Base-by-base conservation (phyloP, 73 alveolate species). In the Paramecium sexaurelia region DNA sequence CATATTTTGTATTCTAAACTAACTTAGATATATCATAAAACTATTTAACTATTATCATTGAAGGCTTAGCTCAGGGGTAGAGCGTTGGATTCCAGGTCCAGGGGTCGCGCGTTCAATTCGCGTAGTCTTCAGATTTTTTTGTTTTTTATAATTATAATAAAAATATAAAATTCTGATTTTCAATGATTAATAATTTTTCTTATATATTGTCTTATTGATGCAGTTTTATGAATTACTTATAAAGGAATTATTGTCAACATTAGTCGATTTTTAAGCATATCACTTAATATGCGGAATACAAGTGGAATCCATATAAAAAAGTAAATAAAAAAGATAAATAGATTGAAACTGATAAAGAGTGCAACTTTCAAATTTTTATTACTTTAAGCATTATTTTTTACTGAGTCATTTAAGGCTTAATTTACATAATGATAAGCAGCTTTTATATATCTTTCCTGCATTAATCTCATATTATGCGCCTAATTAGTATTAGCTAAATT, bases 1-100 rank as follows among this genome's bases (percentile, higher is more conserved):
- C n/a, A n/a, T n/a, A n/a, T n/a, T n/a, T 97, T 37, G 97, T 95
- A 41, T 96, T 96, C 32, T 51, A 17, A 10, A 51, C 2, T 7
- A 51, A 17, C 1, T 51, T 10, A 51, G 67, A 35, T 51, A 51
- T n/a, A 51, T 51, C 17, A 17, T 51, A n/a, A 51, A 51, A 17
- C 7, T 2, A 51, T 51, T 51, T 22, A 61, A 11, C 32, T 27
- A 8, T 32, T 61, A 61, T 27, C 83, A 61, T 61, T 32, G 94
- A 68, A 89, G 94, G 78, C 92, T 89, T 89, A 89, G 94, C 94
- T 89, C 94, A 89, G 73, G 57, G 94, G 92, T 89, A 89, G 94
- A 89, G 94, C 92, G 92, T 73, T 89, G 92, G 92, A 89, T 55
- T 89, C 94, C 94, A 89, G 91, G 91, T 89, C 94, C 92, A 89